Percentiles rank a stretch among this genome's conserved stretches.
Conservation (phyloP, 345 rosid genomes). For the Lepidium sativum region DNA sequence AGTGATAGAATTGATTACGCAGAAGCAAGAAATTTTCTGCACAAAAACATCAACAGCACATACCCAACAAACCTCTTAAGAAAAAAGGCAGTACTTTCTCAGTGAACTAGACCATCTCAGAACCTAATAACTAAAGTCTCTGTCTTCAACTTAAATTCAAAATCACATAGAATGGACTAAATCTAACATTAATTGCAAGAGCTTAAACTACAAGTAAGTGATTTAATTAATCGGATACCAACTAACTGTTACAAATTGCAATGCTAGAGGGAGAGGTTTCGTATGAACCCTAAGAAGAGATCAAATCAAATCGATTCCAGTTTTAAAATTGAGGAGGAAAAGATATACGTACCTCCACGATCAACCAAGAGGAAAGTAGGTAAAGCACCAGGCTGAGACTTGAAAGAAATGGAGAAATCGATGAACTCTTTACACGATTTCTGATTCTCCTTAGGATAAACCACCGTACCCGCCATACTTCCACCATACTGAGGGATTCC, state of each 20-base stretch:
- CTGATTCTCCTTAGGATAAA: constrained; percentile 61
- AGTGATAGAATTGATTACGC: no score
- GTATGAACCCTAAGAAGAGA: no score
- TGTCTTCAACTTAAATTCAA: no score
- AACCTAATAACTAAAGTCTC: no score
- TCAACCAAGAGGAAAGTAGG: no score
- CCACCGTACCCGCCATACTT: constrained; percentile 86
- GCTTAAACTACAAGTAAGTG: not conserved
- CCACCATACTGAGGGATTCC: no score
- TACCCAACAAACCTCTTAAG: not conserved
- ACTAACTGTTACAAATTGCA: not conserved
- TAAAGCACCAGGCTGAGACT: no score
- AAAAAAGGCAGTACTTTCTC: not conserved
- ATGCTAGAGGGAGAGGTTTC: constrained; percentile 21
- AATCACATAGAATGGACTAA: not conserved
- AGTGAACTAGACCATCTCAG: not conserved
- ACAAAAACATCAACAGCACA: not conserved
- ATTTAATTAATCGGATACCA: not conserved
- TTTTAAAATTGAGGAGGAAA: no score
- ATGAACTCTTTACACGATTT: constrained; percentile 67
- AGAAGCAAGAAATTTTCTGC: not conserved
- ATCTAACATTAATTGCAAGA: not conserved
- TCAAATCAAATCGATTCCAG: no score
- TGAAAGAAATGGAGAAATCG: constrained; percentile 52
- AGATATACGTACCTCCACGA: no score